Evolutionary conservation across 208 protist genomes (phyloP).

Genomic region (Leishmania mexicana): DNA sequence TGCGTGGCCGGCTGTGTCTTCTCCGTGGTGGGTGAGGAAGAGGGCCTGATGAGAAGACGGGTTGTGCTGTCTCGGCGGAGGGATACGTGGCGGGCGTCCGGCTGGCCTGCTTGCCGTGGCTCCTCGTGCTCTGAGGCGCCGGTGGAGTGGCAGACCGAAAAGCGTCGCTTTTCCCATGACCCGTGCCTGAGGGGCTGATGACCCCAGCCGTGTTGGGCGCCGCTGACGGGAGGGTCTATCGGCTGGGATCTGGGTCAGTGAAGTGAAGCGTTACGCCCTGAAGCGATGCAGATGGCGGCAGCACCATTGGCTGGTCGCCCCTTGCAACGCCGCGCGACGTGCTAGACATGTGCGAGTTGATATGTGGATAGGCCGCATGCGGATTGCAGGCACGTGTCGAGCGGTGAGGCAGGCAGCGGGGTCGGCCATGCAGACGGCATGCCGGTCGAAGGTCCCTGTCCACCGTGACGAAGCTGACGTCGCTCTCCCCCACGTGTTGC

Average conservation of each 20-base stretch:
- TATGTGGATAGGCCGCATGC: neutral
- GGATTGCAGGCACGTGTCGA: neutral
- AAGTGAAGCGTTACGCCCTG: neutral
- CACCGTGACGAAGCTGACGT: neutral
- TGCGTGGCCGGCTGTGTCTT: neutral
- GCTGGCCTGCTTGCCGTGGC: neutral
- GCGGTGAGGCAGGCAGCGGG: neutral
- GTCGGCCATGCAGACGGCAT: neutral
- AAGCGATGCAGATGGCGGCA: neutral
- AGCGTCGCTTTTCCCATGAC: neutral
- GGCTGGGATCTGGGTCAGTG: neutral
- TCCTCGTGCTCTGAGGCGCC: neutral
- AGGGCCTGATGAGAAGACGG: neutral
- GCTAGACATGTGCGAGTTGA: neutral
- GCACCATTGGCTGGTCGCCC: neutral
- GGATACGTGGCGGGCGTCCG: neutral
- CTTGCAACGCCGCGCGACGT: neutral
- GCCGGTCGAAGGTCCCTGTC: neutral
- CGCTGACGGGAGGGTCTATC: neutral
- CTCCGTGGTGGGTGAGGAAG: neutral
- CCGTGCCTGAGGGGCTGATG: neutral
- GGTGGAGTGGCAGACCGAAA: neutral
- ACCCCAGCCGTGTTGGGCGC: neutral
- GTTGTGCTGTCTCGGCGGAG: neutral
- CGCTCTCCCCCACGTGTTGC: too few relatives aligned